Evolutionary conservation across 208 protist species (phyloP).

Genomic region (Leishmania lainsoni): DNA sequence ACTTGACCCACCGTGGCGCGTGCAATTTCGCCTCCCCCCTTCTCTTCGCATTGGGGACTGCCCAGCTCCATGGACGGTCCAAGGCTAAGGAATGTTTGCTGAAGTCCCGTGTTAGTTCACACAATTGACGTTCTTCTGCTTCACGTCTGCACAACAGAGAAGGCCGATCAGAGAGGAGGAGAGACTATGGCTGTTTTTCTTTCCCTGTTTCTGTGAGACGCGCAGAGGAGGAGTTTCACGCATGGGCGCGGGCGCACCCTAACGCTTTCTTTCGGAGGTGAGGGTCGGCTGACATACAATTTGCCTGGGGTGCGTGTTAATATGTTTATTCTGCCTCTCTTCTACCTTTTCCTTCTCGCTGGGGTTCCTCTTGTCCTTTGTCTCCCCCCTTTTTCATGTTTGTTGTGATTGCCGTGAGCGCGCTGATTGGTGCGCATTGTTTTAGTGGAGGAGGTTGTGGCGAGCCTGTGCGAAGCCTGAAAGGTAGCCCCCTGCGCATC

Average conservation of each 20-base stretch:
- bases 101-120: neutral
- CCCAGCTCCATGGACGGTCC: neutral
- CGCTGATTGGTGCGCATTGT: constrained; percentile 2
- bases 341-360: neutral
- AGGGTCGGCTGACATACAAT: neutral
- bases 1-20: neutral
- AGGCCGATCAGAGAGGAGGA: too few species aligned
- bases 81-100: neutral
- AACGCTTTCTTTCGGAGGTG: neutral
- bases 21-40: neutral
- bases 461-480: neutral
- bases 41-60: neutral
- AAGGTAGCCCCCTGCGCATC: neutral
- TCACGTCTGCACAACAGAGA: neutral
- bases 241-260: neutral
- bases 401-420: neutral
- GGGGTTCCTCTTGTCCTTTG: neutral
- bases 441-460: neutral
- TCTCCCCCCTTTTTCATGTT: neutral
- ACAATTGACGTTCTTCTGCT: neutral
- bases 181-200: neutral
- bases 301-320: neutral
- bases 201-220: neutral
- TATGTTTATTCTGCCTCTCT: neutral
- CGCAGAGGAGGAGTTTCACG: neutral